Percentiles rank a stretch among this genome's conserved stretches.
Evolutionary conservation across 495 filamentous ascomycete genomes (phyloP).

Genomic region (Amorphotheca resinae): DNA sequence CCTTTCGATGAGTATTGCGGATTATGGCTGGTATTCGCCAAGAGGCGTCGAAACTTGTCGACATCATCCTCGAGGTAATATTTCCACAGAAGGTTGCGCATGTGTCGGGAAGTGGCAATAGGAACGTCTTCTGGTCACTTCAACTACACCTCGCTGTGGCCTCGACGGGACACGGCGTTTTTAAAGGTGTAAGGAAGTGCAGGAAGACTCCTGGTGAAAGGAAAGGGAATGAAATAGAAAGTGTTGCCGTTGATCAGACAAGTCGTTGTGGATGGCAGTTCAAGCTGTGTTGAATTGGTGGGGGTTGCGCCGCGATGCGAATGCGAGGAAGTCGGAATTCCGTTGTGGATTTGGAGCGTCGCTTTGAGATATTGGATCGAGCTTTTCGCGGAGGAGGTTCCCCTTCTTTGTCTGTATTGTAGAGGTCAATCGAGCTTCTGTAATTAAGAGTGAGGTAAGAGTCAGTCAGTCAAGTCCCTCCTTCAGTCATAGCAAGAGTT

Average conservation of each 20-base stretch:
- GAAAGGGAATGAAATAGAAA: background rate
- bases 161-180: conserved; percentile 71
- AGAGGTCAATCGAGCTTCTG: background rate
- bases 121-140: conserved; percentile 45
- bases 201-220: conserved; percentile 17
- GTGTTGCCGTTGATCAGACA: background rate
- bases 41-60: conserved; percentile 73
- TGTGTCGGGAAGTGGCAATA: conserved; percentile 44
- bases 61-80: conserved; percentile 93
- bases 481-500: no score
- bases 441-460: background rate
- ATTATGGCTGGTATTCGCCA: conserved; percentile 50
- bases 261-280: background rate
- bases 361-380: background rate
- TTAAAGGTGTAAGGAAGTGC: conserved; percentile 41
- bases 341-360: background rate
- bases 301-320: background rate
- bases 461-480: background rate
- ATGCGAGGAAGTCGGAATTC: background rate
- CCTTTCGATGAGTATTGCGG: conserved; percentile 33
- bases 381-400: background rate
- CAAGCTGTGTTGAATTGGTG: background rate
- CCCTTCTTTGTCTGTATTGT: background rate
- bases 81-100: conserved; percentile 95
- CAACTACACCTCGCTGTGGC: conserved; percentile 70